Percentiles rank a stretch among this genome's conserved stretches.
These are phyloP conservation scores for Blastomyces gilchristii DNA, from an alignment of 2,329 filamentous ascomycete species.

Conservation along the genomic window DNA sequence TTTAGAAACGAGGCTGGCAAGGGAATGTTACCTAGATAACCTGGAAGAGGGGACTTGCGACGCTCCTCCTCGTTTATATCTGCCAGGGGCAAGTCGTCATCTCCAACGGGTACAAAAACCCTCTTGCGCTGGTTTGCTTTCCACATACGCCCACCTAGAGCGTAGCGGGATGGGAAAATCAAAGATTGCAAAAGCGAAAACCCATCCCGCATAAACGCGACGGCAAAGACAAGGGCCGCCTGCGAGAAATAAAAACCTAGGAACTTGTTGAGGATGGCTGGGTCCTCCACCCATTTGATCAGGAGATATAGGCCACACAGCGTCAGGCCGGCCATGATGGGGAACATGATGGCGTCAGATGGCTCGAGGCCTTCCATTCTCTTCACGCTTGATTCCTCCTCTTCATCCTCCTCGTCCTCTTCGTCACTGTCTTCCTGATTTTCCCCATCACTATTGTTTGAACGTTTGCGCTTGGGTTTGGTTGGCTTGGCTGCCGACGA, in stretches of 20 bases:
- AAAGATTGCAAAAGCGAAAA: conserved; percentile 56
- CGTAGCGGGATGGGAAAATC: conserved; percentile 64
- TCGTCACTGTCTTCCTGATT: conserved; percentile 22
- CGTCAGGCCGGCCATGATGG: conserved; percentile 61
- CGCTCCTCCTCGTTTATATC: conserved; percentile 17
- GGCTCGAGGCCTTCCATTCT: conserved; percentile 60
- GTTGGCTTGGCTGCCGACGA: conserved; percentile 61
- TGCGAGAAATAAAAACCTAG: conserved; percentile 73
- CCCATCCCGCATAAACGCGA: conserved; percentile 61
- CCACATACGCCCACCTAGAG: conserved; percentile 42
- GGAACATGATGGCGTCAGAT: conserved; percentile 75
- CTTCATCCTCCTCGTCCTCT: conserved; percentile 47
- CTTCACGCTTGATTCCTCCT: conserved; percentile 45
- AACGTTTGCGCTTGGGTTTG: conserved; percentile 32
- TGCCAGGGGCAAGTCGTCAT: conserved; percentile 8
- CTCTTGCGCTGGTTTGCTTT: conserved; percentile 27
- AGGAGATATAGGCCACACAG: conserved; percentile 73
- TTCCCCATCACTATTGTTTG: conserved; percentile 19
- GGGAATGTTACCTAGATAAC: conserved; percentile 39
- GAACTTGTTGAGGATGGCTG: conserved; percentile 69
- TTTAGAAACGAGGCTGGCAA: conserved; percentile 29
- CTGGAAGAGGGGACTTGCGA: conserved; percentile 43
- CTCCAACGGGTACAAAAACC: conserved; percentile 20
- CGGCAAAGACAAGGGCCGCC: conserved; percentile 67
- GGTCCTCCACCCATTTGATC: conserved; percentile 79